Base-by-base conservation (phyloP, 176 grass and related monocot genomes). In the Triticum turgidum region DNA sequence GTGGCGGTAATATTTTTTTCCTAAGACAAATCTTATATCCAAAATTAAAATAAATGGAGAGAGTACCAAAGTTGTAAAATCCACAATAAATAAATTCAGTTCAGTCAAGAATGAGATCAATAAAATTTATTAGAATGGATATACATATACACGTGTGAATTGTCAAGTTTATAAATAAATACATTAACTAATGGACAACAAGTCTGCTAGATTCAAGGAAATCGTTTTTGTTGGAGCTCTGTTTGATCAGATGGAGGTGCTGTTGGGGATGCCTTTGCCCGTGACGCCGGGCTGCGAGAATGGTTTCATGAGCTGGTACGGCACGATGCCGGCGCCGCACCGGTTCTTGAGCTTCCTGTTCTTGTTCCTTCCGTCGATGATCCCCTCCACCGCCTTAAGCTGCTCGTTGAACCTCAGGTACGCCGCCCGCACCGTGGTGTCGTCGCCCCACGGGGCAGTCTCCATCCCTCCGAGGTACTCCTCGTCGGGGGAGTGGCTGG, bases 291-390 rank as follows among this genome's bases (percentile, higher is more conserved):
- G 20, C 62, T 63, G 11, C 1, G 93, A 95, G 78, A 85, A 92
- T 4, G 96, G 93, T 74, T 92, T 92, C 88, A 96, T 88, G 88
- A 94, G 86, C 82, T 96, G 75, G 58, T 94, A 98, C 59, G 91
- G 90, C 76, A 92, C n/a, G 9, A 95, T 81, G 20, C 96, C 93
- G 3, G 91, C 89, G 8, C 96, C 93, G 30, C 66, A 96, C 22
- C 88, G 56, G 39, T 92, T 98, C 91, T 65, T 92, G 25, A 94
- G 86, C 22, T 54, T 84, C 12, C 74, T 54, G 78, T 98, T 84
- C 41, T 33, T 66, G 61, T 95, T 96, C 77, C 93, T 49, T 2
- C 11, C 45, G 17, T 94, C 91, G 10, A 98, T 95, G 41, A 89
- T 77, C 65, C 56, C 81, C 21, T 95, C 93, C 11, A 95, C 91